phyloP scores from a whole-genome alignment of 768 basidiomycete genomes.

The Tricholoma saponaceum region DNA sequence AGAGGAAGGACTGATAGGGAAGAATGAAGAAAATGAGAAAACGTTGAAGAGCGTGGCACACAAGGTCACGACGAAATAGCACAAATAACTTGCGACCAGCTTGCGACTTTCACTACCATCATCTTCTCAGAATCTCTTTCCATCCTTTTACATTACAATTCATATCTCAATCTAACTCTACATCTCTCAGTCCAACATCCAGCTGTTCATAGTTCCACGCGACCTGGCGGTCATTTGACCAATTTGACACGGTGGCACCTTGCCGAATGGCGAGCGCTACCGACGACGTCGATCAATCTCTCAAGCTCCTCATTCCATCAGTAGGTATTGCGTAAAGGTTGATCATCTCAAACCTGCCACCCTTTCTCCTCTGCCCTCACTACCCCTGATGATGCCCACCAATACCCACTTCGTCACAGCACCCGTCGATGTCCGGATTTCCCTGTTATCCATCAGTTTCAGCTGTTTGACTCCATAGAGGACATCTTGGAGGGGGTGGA shows the following conservation, averaged over 20 bases:
- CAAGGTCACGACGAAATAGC: neutral
- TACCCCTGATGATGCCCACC: too few relatives aligned
- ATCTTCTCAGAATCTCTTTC: too few relatives aligned
- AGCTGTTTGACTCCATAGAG: too few relatives aligned
- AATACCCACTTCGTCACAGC: too few relatives aligned
- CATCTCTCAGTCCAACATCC: neutral
- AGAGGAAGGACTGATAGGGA: neutral
- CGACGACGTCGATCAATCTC: too few relatives aligned
- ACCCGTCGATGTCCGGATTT: too few relatives aligned
- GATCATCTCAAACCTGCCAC: neutral
- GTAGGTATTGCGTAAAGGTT: too few relatives aligned
- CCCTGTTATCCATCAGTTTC: too few relatives aligned
- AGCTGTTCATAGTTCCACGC: neutral
- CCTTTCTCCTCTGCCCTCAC: too few relatives aligned
- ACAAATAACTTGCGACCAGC: neutral
- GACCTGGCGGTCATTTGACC: neutral
- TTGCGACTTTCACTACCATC: neutral
- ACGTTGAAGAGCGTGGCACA: conserved; percentile 7
- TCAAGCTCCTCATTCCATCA: too few relatives aligned
- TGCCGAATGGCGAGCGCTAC: neutral
- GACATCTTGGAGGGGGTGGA: too few relatives aligned
- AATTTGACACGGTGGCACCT: neutral
- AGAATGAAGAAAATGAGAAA: neutral
- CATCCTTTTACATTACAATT: too few relatives aligned
- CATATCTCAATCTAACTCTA: neutral